Conservation (phyloP, 306 rosid genomes). For the Rosa lucieae region DNA sequence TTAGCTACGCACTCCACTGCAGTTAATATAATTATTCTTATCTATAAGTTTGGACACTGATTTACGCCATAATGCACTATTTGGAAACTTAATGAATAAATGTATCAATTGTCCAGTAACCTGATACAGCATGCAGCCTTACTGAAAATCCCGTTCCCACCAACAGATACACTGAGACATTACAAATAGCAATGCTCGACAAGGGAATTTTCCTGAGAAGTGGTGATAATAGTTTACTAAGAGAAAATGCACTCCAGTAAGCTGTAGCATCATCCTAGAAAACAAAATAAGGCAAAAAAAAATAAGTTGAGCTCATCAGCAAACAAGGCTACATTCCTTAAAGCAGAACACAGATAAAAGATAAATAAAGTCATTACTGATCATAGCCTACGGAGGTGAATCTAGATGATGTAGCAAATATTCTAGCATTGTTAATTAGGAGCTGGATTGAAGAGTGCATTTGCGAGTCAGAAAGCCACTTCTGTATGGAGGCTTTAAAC, state of each 20-base stretch:
- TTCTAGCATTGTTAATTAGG: conserved; percentile 86
- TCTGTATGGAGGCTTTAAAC: conserved; percentile 56
- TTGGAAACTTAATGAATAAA: neutral
- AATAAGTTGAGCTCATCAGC: neutral
- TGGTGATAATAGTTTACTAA: conserved; percentile 64
- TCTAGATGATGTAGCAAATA: conserved; percentile 77
- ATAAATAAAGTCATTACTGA: conserved; percentile 50
- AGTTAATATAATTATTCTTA: neutral
- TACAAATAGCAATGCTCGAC: no score
- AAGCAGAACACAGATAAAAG: neutral
- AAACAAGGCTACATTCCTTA: neutral
- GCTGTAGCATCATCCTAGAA: conserved; percentile 78
- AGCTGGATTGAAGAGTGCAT: conserved; percentile 82
- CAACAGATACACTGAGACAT: neutral
- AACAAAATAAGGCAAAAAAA: neutral
- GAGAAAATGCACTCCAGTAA: conserved; percentile 70
- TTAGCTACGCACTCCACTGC: neutral
- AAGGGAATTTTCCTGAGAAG: conserved; percentile 41
- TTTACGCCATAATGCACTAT: no score
- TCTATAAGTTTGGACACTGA: neutral
- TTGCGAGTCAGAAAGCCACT: conserved; percentile 69
- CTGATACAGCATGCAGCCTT: neutral
- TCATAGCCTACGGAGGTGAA: conserved; percentile 74
- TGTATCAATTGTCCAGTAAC: neutral
- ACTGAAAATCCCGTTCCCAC: neutral